Evolutionary conservation across 192 early-diverging fungal species (phyloP).

Genomic region (Funneliformis geosporum): DNA sequence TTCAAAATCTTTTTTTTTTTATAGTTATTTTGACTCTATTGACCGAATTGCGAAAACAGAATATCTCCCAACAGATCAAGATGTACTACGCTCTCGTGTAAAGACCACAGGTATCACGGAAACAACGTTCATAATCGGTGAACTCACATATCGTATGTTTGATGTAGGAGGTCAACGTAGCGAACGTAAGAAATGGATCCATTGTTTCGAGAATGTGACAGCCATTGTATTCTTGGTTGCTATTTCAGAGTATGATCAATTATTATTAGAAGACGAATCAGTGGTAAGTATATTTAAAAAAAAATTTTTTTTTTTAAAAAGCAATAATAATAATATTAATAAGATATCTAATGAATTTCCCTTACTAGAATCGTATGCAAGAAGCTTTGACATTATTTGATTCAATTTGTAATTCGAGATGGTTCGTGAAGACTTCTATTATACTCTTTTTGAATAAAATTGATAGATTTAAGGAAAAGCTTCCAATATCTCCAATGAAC

Average conservation of each 20-base stretch:
- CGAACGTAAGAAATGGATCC: conserved; percentile 99
- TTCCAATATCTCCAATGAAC: conserved; percentile 76
- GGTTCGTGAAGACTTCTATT: conserved; percentile 96
- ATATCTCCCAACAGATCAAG: conserved; percentile 92
- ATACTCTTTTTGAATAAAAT: conserved; percentile 99
- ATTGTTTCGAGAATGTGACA: conserved; percentile 97
- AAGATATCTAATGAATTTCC: background rate
- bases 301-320: background rate
- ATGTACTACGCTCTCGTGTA: conserved; percentile 94
- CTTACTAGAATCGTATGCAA: conserved; percentile 83
- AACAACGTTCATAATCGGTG: conserved; percentile 88
- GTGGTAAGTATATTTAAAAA: conserved; percentile 60
- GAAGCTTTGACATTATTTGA: conserved; percentile 96
- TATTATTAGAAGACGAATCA: conserved; percentile 92
- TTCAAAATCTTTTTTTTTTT: conserved; percentile 2
- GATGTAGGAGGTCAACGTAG: conserved; percentile 98
- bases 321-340: background rate
- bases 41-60: conserved; percentile 78
- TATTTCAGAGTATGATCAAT: conserved; percentile 95
- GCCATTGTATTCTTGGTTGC: conserved; percentile 97
- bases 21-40: conserved; percentile 91
- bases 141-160: conserved; percentile 94
- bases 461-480: conserved; percentile 91
- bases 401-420: conserved; percentile 95
- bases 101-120: conserved; percentile 98